A percentile compares a stretch with the other conserved stretches of the same genome.
These are phyloP conservation scores for Beauveria brongniartii DNA, from an alignment of 2,329 filamentous ascomycete genomes.

Conservation along the genomic window DNA sequence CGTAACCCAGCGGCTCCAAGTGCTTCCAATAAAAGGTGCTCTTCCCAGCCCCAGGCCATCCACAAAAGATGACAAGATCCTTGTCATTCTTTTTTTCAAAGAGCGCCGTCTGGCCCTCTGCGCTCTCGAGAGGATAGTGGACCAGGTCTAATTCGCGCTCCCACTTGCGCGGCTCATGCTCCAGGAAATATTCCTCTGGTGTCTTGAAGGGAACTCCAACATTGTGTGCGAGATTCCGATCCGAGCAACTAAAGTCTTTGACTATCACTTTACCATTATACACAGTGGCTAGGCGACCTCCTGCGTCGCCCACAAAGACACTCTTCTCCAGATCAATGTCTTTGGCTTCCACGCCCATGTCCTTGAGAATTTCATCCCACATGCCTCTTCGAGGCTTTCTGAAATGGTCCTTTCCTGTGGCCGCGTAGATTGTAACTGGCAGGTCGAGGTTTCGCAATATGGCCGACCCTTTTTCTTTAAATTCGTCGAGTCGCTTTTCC, in stretches of 20 bases:
- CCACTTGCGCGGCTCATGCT: slow-evolving; percentile 57
- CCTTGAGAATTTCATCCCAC: slow-evolving; percentile 60
- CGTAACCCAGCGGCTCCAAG: slow-evolving; percentile 70
- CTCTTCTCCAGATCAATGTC: slow-evolving; percentile 62
- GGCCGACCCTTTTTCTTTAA: slow-evolving; percentile 70
- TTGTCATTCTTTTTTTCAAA: slow-evolving; percentile 54
- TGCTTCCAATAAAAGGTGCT: slow-evolving; percentile 81
- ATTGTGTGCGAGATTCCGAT: slow-evolving; percentile 78
- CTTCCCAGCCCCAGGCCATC: slow-evolving; percentile 84
- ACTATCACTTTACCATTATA: slow-evolving; percentile 19
- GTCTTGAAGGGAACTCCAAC: slow-evolving; percentile 73
- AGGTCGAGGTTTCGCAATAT: slow-evolving; percentile 66
- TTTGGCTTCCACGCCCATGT: slow-evolving; percentile 48
- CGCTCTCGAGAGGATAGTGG: slow-evolving; percentile 38
- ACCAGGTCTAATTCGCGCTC: slow-evolving; percentile 63
- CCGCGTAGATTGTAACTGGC: slow-evolving; percentile 75
- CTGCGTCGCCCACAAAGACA: slow-evolving; percentile 86
- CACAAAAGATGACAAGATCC: slow-evolving; percentile 80
- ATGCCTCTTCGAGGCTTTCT: slow-evolving; percentile 84
- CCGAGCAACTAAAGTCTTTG: slow-evolving; percentile 59
- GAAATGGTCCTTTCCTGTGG: slow-evolving; percentile 72
- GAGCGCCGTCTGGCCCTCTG: slow-evolving; percentile 26
- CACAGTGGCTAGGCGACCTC: slow-evolving; percentile 43
- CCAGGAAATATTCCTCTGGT: slow-evolving; percentile 86
- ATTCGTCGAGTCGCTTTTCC: slow-evolving; percentile 62